Conservation (phyloP, 768 basidiomycete genomes). For the Russula sp. region DNA sequence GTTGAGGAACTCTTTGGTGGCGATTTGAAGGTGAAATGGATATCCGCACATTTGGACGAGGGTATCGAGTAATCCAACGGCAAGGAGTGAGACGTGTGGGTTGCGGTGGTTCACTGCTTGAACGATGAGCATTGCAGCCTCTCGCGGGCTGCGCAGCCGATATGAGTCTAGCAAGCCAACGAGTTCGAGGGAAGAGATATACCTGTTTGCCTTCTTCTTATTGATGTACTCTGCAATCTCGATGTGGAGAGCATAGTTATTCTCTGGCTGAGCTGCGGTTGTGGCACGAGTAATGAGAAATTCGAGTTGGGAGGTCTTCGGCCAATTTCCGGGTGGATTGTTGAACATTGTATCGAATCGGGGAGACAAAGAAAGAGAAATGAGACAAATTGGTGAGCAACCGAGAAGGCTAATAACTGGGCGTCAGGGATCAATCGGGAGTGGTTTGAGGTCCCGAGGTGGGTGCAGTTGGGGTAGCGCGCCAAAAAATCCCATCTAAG, state of each 20-base stretch:
- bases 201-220: conserved; percentile 95
- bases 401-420: neutral
- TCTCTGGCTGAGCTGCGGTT: conserved; percentile 79
- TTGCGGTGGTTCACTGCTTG: conserved; percentile 88
- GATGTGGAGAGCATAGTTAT: conserved; percentile 87
- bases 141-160: conserved; percentile 62
- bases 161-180: neutral
- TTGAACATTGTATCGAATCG: conserved; percentile 20
- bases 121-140: conserved; percentile 82
- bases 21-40: conserved; percentile 92
- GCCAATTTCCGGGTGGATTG: conserved; percentile 33
- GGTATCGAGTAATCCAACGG: conserved; percentile 81
- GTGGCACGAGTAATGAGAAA: conserved; percentile 76
- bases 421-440: neutral
- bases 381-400: neutral
- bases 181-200: conserved; percentile 30
- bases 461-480: too few species aligned
- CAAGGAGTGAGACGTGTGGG: conserved; percentile 83
- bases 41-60: conserved; percentile 96
- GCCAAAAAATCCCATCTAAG: neutral
- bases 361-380: neutral
- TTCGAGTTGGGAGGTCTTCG: conserved; percentile 57
- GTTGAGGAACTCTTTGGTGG: conserved; percentile 97
- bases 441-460: neutral
- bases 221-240: conserved; percentile 94